Conservation (phyloP, 345 rosid genomes). For the Ricinus communis region DNA sequence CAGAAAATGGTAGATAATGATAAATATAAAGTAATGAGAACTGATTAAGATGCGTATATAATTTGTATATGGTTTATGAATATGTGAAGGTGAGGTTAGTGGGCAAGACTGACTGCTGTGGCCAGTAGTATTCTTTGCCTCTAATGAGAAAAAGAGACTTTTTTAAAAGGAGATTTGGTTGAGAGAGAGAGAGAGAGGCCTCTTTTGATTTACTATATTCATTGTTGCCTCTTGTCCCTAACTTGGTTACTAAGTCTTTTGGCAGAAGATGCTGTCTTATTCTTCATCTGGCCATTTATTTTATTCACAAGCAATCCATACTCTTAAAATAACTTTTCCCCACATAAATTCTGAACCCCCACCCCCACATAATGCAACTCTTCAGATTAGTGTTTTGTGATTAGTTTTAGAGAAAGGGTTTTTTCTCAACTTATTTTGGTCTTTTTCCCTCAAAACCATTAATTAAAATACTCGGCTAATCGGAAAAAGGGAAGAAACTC, state of each 20-base stretch:
- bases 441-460: too few relatives aligned
- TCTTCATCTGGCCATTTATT: not conserved
- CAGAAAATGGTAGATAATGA: too few relatives aligned
- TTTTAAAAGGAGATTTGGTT: slow-evolving; percentile 9
- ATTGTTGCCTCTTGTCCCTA: slow-evolving; percentile 17
- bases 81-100: not conserved
- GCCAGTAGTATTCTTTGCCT: slow-evolving; percentile 39
- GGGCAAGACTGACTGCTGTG: not conserved
- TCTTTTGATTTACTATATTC: not conserved
- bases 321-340: not conserved
- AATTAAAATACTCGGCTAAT: too few relatives aligned
- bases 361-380: too few relatives aligned
- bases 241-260: slow-evolving; percentile 4
- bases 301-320: not conserved
- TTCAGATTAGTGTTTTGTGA: too few relatives aligned
- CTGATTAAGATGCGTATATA: too few relatives aligned
- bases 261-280: not conserved
- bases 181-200: too few relatives aligned
- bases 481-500: too few relatives aligned
- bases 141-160: slow-evolving; percentile 21
- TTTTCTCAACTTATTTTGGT: too few relatives aligned
- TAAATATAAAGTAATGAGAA: too few relatives aligned
- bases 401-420: too few relatives aligned
- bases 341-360: too few relatives aligned
- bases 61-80: not conserved